A percentile compares a stretch with the other conserved stretches of the same genome.
These are phyloP conservation scores for Spathaspora gorwiae DNA, from an alignment of 805 yeast species.

Conservation along the genomic window DNA sequence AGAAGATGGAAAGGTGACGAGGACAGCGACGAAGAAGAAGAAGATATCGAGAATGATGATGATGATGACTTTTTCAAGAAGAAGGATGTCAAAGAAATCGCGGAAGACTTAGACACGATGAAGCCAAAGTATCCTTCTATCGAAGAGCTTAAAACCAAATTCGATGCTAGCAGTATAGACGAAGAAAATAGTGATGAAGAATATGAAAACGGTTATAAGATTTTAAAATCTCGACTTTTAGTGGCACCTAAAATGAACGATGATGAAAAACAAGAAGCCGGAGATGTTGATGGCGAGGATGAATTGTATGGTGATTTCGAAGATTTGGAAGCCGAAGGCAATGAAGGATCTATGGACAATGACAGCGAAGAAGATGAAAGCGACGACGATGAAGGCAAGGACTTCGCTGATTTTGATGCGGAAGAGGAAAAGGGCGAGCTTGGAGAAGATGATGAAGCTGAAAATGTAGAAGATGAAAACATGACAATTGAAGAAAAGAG, in stretches of 20 bases:
- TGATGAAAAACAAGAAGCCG: conserved; percentile 20
- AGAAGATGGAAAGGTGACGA: conserved; percentile 63
- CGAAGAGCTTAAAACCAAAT: conserved; percentile 44
- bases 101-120: conserved; percentile 35
- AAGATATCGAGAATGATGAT: conserved; percentile 43
- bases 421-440: conserved; percentile 44
- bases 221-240: conserved; percentile 46
- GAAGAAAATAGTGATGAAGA: conserved; percentile 29
- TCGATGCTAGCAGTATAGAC: conserved; percentile 29
- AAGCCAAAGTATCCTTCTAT: conserved; percentile 34
- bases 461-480: conserved; percentile 35
- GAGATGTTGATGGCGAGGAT: conserved; percentile 19
- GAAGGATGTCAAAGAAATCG: conserved; percentile 23
- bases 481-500: conserved; percentile 71
- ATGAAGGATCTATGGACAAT: conserved; percentile 9
- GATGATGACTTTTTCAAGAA: conserved; percentile 51
- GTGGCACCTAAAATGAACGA: conserved; percentile 46
- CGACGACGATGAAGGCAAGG: conserved; percentile 28
- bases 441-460: conserved; percentile 38
- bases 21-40: conserved; percentile 39
- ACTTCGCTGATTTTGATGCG: conserved; percentile 52
- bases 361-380: conserved; percentile 28
- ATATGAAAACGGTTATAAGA: conserved; percentile 37
- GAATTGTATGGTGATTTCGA: conserved; percentile 56
- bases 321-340: conserved; percentile 40